Base-by-base conservation (phyloP, 345 rosid genomes). In the Carallia brachiata region DNA sequence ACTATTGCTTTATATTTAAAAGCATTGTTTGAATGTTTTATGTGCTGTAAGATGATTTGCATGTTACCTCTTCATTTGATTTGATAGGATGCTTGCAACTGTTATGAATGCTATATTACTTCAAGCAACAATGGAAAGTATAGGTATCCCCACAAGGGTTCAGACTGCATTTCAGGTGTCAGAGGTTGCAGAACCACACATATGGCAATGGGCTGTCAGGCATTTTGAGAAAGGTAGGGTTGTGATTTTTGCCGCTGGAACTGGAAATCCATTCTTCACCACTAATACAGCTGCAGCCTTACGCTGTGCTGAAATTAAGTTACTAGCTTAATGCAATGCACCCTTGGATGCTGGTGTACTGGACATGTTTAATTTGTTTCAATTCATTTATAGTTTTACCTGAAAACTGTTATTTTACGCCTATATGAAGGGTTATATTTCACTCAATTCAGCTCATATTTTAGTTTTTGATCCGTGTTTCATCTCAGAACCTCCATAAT, bases 211-310 rank as follows among this genome's bases (percentile, higher is more conserved):
- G 75, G 99, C 96, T 8, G 86, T 90, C 16, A 81, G 97, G 79
- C 99, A 94, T 85, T 75, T 94, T 77, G 97, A 91, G 77, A 94
- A 94, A 79, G 97, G 99, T 63, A 88, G 99, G 72, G 97, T 91
- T 60, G 97, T 95, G n/a, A 91, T 95, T 72, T 95, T 95, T 77
- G 97, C 96, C 37, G 97, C 97, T 8, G 97, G 97, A 83, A 95
- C 93, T 66, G 97, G 97, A 60, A 95, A 95, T 70, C 99, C 97
- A 1, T 91, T 95, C 83, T 95, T 91, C 90, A 90, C 99, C 53
- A 95, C 99, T 0, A 93, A 95, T 55, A 95, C 97, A 44, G 98
- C 97, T 60, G 93, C 99, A 54, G 96, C 97, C 77, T 86, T 95
- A 68, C 92, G 97, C 7, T 91, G 99, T 85, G 99, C 97, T 6